These are phyloP conservation scores for Colletotrichum orbiculare DNA, from an alignment of 2,329 filamentous ascomycete genomes.

Conservation along the genomic window DNA sequence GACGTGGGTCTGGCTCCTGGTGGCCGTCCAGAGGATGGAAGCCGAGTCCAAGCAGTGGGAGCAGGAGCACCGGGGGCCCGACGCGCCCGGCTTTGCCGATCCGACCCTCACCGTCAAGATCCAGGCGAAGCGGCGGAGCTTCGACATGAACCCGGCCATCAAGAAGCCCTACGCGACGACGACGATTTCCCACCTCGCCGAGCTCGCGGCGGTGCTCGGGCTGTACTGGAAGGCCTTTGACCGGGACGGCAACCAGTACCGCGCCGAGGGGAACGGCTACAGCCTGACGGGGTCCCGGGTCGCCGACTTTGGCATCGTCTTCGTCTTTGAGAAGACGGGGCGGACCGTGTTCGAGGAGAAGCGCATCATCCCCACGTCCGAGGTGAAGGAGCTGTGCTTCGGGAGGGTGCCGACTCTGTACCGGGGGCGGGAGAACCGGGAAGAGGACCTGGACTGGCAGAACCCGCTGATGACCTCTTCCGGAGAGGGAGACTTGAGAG, in stretches of 20 bases:
- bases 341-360: slow-evolving; percentile 46
- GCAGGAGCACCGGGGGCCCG: not conserved
- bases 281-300: slow-evolving; percentile 45
- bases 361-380: slow-evolving; percentile 49
- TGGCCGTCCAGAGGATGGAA: slow-evolving; percentile 26
- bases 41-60: slow-evolving; percentile 18
- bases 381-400: slow-evolving; percentile 53
- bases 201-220: slow-evolving; percentile 49
- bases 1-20: slow-evolving; percentile 14
- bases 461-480: slow-evolving; percentile 12
- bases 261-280: slow-evolving; percentile 50
- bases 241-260: slow-evolving; percentile 47
- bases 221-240: slow-evolving; percentile 56
- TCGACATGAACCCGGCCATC: slow-evolving; percentile 12
- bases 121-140: slow-evolving; percentile 10
- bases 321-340: slow-evolving; percentile 51
- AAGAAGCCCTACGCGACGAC: slow-evolving; percentile 49
- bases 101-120: slow-evolving; percentile 24
- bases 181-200: slow-evolving; percentile 49
- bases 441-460: slow-evolving; percentile 24
- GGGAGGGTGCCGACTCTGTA: slow-evolving; percentile 54
- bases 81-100: not conserved
- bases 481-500: slow-evolving; percentile 38
- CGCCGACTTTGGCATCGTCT: slow-evolving; percentile 51
- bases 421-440: slow-evolving; percentile 1